A percentile compares a stretch with the other conserved stretches of the same genome.
Evolutionary conservation across 108 stramenopile species (phyloP).

Genomic region (Cyclostephanos invisitatus): DNA sequence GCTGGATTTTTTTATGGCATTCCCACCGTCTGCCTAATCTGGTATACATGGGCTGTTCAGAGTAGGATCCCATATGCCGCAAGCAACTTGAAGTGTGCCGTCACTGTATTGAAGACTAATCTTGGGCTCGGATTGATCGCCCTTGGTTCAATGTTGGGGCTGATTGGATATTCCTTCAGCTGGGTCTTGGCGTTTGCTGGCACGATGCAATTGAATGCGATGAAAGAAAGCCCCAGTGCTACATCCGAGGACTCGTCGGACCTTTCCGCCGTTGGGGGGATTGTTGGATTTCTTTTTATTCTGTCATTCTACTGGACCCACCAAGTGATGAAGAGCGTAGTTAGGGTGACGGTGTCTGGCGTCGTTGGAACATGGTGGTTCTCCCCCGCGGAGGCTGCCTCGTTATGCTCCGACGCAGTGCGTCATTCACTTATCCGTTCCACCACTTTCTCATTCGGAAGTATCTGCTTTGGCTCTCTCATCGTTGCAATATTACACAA

Average conservation of each 20-base stretch:
- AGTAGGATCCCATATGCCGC: conserved; percentile 76
- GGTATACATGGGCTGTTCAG: conserved; percentile 50
- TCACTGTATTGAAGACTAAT: conserved; percentile 60
- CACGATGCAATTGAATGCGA: conserved; percentile 31
- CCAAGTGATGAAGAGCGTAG: conserved; percentile 62
- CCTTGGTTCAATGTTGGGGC: conserved; percentile 23
- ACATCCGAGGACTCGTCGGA: conserved; percentile 18
- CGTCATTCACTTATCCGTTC: conserved; percentile 29
- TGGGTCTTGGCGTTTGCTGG: conserved; percentile 49
- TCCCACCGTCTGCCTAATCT: conserved; percentile 21
- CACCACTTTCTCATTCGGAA: conserved; percentile 67
- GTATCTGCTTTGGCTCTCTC: conserved; percentile 79
- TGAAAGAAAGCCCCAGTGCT: conserved; percentile 19
- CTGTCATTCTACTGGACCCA: conserved; percentile 81
- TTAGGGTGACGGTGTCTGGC: conserved; percentile 49
- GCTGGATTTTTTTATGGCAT: conserved; percentile 24
- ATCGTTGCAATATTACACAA: conserved; percentile 69
- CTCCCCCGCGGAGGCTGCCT: conserved; percentile 20
- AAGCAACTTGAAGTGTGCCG: conserved; percentile 59
- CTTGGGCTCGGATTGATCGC: conserved; percentile 58
- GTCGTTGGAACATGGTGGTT: conserved; percentile 71
- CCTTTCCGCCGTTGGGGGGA: conserved; percentile 21
- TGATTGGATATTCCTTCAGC: conserved; percentile 38
- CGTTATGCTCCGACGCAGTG: conserved; percentile 41
- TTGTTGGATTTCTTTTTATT: conserved; percentile 49